Evolutionary conservation across 768 basidiomycete genomes (phyloP), one percentile per base, ranked within the genome.

Genomic region (Lactifluus rugatus): DNA sequence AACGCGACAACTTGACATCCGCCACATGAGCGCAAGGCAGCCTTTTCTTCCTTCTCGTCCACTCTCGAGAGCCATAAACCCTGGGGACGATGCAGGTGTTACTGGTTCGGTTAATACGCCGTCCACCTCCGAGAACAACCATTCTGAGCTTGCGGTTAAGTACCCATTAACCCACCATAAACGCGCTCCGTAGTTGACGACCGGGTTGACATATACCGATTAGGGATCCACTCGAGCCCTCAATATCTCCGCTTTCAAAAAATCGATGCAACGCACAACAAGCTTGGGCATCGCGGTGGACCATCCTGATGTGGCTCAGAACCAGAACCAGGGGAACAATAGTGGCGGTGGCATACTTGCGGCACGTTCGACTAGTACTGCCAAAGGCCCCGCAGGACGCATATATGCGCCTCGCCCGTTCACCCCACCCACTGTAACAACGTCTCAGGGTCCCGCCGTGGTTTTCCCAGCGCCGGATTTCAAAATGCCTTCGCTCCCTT

Each of bases 371-470:
- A 31, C 28, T n/a, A n/a, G n/a, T n/a, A n/a, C n/a, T 16, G 21
- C 6, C 52, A 58, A 50, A 32, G 23, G 26, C 51, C 14, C 56
- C 13, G 16, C 53, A 2, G 7, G 34, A n/a, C 58, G 58, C 53
- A 60, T 60, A 60, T 60, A 60, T 60, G 58, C 58, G 34, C 57
- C 61, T 31, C 48, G 32, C 41, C 61, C 61, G 10, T 54, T 41
- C 51, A 49, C 57, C 5, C 61, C 52, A 17, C 19, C 61, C 11
- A 9, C 42, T 36, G 16, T 37, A 16, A 11, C 9, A 16, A 11
- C 9, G 7, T 11, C 32, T 19, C 47, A 45, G 41, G 28, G 10
- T 5, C 31, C 31, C 2, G 6, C 11, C 13, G 1, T 16, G 7
- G 57, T 28, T 1, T 49, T 59, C n/a, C n/a, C 45, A 17, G 37